Percentiles rank a stretch among this genome's conserved stretches.
Evolutionary conservation across 202 grass and related monocot species (phyloP).

Genomic region (Schoenoplectus triqueter): DNA sequence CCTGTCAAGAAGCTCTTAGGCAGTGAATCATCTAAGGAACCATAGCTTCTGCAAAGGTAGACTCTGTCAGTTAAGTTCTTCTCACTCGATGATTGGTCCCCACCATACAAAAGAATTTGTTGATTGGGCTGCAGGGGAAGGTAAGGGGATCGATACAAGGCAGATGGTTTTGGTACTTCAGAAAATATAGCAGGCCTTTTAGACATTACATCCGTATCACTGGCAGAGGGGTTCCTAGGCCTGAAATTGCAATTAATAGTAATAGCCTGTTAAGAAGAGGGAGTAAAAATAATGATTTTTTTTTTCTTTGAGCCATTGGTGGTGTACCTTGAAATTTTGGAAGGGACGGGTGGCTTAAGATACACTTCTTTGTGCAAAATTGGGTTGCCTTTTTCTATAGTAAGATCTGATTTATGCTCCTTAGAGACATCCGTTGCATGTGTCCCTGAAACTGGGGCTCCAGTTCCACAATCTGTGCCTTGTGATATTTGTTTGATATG

Average conservation of each 20-base stretch:
- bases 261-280: constrained; percentile 23
- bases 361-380: constrained; percentile 18
- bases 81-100: background rate
- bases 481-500: background rate
- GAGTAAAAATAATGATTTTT: background rate
- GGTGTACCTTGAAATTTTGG: constrained; percentile 33
- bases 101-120: constrained; percentile 8
- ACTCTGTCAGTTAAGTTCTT: constrained; percentile 10
- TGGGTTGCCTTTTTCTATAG: constrained; percentile 33
- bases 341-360: background rate
- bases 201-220: constrained; percentile 28
- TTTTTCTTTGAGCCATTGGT: background rate
- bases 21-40: background rate
- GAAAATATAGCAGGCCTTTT: constrained; percentile 33
- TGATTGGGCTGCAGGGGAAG: background rate
- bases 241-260: constrained; percentile 29
- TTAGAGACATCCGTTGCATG: constrained; percentile 12
- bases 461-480: background rate
- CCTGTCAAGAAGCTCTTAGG: background rate
- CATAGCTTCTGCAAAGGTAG: constrained; percentile 4
- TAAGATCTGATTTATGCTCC: constrained; percentile 43
- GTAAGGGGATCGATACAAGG: constrained; percentile 18
- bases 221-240: constrained; percentile 32
- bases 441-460: background rate
- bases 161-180: constrained; percentile 12